Conservation (phyloP, 2,329 filamentous ascomycete species). For the Penicillium sp. region DNA sequence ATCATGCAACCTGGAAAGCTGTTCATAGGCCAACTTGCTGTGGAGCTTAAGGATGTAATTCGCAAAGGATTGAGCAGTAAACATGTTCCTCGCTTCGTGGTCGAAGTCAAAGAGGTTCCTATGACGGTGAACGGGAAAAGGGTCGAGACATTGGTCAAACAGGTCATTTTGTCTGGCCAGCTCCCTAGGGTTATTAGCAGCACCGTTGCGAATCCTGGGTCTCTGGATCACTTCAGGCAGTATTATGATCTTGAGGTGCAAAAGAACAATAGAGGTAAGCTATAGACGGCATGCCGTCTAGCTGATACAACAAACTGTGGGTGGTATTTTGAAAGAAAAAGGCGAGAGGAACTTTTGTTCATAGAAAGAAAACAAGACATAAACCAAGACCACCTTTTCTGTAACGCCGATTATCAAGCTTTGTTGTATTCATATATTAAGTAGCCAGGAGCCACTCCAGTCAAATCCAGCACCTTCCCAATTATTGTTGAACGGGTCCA, state of each 20-base stretch:
- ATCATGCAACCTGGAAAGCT: too few relatives aligned
- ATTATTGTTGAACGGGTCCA: conserved; percentile 21
- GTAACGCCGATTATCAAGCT: neutral
- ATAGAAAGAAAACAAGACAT: neutral
- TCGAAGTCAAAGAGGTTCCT: too few relatives aligned
- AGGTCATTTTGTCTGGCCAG: conserved; percentile 3
- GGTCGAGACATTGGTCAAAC: too few relatives aligned
- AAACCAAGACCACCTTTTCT: neutral
- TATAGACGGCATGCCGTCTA: conserved; percentile 1
- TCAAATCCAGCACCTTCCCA: conserved; percentile 29
- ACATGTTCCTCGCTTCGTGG: too few relatives aligned
- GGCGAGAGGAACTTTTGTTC: neutral
- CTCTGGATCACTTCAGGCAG: conserved; percentile 14
- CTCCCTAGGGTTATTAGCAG: conserved; percentile 14
- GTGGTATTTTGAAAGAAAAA: neutral
- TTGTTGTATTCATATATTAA: conserved; percentile 16
- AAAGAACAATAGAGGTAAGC: conserved; percentile 5
- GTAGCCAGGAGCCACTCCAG: conserved; percentile 28
- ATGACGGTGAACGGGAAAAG: too few relatives aligned
- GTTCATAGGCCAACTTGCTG: too few relatives aligned
- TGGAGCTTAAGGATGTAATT: too few relatives aligned
- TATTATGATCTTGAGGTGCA: conserved; percentile 12
- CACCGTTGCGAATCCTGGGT: conserved; percentile 15
- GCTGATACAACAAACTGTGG: neutral
- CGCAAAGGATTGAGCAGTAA: too few relatives aligned